Evolutionary conservation across 2,329 filamentous ascomycete species (phyloP).

Genomic region (Penicillium polonicum): DNA sequence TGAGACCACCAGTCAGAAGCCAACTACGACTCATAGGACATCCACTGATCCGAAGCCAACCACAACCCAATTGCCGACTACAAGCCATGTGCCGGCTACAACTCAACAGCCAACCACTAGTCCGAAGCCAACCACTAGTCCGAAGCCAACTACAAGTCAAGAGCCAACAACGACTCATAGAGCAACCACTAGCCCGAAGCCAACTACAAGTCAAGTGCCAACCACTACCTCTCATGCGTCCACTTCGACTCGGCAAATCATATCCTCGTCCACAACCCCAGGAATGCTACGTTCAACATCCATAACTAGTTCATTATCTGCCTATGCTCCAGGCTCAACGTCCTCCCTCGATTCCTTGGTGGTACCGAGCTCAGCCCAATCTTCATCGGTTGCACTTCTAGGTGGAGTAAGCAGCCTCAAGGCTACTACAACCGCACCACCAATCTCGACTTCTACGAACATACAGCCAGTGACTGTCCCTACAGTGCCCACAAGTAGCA

Average conservation of each 20-base stretch:
- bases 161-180: neutral
- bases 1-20: neutral
- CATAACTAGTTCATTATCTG: neutral
- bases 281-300: neutral
- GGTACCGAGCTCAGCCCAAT: neutral
- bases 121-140: neutral
- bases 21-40: neutral
- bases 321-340: neutral
- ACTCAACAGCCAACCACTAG: no score
- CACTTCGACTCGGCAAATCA: neutral
- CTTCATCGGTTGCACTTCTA: neutral
- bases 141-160: neutral
- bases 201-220: neutral
- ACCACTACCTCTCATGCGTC: neutral
- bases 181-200: neutral
- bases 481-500: neutral
- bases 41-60: neutral
- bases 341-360: neutral
- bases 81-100: neutral
- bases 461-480: neutral
- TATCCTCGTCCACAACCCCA: neutral
- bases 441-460: neutral
- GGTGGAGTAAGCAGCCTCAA: neutral
- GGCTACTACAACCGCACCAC: neutral
- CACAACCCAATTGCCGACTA: neutral